Conservation (phyloP, 306 rosid species). For the Cyclanthera cordifolia region DNA sequence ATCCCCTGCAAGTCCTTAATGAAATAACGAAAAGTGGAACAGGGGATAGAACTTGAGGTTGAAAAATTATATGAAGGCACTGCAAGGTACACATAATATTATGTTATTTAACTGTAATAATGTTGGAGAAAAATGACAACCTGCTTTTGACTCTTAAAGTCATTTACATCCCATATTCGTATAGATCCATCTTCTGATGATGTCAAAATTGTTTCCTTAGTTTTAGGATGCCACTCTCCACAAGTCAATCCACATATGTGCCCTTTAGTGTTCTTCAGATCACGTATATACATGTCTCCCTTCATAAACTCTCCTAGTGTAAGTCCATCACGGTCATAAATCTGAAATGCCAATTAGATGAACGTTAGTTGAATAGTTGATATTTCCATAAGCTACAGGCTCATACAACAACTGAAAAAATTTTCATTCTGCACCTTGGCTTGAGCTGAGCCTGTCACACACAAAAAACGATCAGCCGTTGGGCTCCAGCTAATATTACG, state of each 20-base stretch:
- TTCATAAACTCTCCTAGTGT: constrained; percentile 84
- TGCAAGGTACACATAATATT: not conserved
- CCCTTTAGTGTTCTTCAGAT: constrained; percentile 89
- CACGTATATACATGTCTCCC: constrained; percentile 97
- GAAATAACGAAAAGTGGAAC: not conserved
- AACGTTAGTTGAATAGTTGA: not conserved
- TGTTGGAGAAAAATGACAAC: constrained; percentile 18
- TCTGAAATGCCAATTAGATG: constrained; percentile 31
- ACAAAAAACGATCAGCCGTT: constrained; percentile 68
- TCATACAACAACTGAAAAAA: not conserved
- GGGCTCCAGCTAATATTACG: constrained; percentile 95
- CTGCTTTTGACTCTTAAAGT: constrained; percentile 93
- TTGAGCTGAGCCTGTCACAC: constrained; percentile 91
- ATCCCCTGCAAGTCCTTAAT: not conserved
- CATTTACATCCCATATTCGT: constrained; percentile 92
- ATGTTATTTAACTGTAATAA: not conserved
- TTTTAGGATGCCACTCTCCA: constrained; percentile 88
- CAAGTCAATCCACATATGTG: constrained; percentile 90
- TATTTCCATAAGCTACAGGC: not conserved
- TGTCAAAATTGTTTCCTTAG: constrained; percentile 73
- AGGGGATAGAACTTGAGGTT: not conserved
- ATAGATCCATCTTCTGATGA: constrained; percentile 94
- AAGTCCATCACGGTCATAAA: constrained; percentile 96
- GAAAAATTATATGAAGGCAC: not conserved
- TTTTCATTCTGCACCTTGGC: constrained; percentile 46